Evolutionary conservation across 306 rosid species (phyloP).

Genomic region (Mimosa bimucronata): DNA sequence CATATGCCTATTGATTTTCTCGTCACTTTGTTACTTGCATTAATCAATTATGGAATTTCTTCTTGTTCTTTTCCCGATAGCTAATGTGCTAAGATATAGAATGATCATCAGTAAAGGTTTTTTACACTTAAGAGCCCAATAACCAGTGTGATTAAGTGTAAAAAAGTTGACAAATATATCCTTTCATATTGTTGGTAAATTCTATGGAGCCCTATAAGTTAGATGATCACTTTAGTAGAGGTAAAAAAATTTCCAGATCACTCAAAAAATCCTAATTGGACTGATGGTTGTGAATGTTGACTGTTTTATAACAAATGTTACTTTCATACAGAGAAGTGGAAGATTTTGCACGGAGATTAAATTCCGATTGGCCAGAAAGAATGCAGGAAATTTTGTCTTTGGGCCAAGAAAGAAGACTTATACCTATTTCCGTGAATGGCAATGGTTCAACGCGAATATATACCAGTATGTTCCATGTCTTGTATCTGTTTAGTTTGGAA

Average conservation of each 20-base stretch:
- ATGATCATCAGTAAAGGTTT: not conserved
- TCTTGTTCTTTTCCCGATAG: not conserved
- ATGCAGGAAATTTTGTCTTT: slow-evolving; percentile 79
- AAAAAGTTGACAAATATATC: not conserved
- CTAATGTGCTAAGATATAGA: not conserved
- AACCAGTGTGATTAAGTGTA: not conserved
- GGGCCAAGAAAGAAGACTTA: slow-evolving; percentile 74
- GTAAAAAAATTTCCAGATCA: not conserved
- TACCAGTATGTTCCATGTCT: slow-evolving; percentile 50
- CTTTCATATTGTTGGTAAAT: not conserved
- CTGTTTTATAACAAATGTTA: not conserved
- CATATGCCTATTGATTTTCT: slow-evolving; percentile 3
- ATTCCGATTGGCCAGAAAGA: slow-evolving; percentile 92
- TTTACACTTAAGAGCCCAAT: not conserved
- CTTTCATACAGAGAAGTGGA: slow-evolving; percentile 75
- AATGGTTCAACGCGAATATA: slow-evolving; percentile 58
- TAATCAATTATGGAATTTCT: not conserved
- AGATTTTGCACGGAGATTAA: slow-evolving; percentile 86
- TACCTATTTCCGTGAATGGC: slow-evolving; percentile 66
- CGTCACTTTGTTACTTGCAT: not conserved
- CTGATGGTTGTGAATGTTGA: not conserved
- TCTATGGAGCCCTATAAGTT: slow-evolving; percentile 11
- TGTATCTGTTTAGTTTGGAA: not conserved
- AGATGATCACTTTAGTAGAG: slow-evolving; percentile 7
- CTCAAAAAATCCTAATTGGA: slow-evolving; percentile 3